Evolutionary conservation across 768 basidiomycete species (phyloP), one percentile per base, ranked within the genome.

Genomic region (Lactifluus rugatus): DNA sequence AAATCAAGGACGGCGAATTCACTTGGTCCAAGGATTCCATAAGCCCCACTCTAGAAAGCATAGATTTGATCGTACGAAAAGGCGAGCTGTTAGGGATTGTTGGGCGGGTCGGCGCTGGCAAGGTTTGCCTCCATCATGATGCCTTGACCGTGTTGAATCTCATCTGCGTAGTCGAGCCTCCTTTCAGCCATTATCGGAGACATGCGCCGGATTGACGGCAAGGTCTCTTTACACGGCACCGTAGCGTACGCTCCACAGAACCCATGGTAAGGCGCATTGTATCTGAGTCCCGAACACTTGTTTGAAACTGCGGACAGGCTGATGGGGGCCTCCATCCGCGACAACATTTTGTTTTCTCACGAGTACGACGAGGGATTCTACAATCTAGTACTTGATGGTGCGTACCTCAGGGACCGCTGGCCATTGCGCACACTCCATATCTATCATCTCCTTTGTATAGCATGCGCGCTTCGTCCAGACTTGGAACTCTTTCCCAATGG

Each of bases 331-430:
- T 85, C 89, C 2, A 80, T 97, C 50, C 81, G 86, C 37, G 89
- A 93, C 44, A 98, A 98, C 66, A 97, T 98, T 60, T 67, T 90
- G 34, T 97, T 98, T 72, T 92, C 85, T 10, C 88, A 94, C 70
- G 79, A 84, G 64, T 96, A 86, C 61, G 93, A 97, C 52, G 85
- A 88, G 60, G 76, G 75, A 0, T 95, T 91, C 64, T 95, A 94
- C 64, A 79, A 88, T 54, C 67, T 84, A 16, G 91, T 93, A 5
- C 70, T 93, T 4, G 89, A 93, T 74, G 87, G 89, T 85, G 46
- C 5, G 68, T 52, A 48, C 21, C 14, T 34, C 26, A 39, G 16
- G 5, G 8, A 49, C 13, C 44, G 13, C 5, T 7, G 34, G n/a
- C 53, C 2, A 14, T 62, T 59, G 5, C 55, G 5, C 17, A 14